Evolutionary conservation across 169 alveolate genomes (phyloP).

Genomic region (Blepharisma undulans): DNA sequence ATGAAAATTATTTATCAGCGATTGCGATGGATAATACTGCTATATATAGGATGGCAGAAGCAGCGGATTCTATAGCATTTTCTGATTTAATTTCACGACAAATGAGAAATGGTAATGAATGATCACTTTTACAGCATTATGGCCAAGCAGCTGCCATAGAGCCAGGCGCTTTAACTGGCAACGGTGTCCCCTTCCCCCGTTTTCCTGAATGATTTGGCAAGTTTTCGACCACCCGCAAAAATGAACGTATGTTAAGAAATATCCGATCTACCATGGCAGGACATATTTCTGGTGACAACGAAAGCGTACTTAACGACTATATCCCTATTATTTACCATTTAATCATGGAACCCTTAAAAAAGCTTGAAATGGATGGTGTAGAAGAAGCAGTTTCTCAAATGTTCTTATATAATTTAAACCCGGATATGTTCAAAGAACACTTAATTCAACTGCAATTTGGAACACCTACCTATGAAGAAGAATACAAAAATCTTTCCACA

Average conservation of each 20-base stretch:
- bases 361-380: not conserved
- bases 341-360: conserved; percentile 22
- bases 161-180: conserved; percentile 74
- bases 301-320: conserved; percentile 26
- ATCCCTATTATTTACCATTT: conserved; percentile 19
- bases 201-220: conserved; percentile 96
- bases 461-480: conserved; percentile 9
- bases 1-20: conserved; percentile 88
- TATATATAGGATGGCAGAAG: conserved; percentile 49
- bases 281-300: not conserved
- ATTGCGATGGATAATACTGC: conserved; percentile 62
- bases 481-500: not conserved
- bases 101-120: conserved; percentile 84
- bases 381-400: conserved; percentile 2
- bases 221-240: conserved; percentile 88
- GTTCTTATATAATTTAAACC: not conserved
- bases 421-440: conserved; percentile 26
- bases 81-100: conserved; percentile 83
- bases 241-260: conserved; percentile 86
- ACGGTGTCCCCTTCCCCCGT: conserved; percentile 66
- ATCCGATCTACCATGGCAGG: conserved; percentile 27
- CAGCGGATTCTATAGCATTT: conserved; percentile 64
- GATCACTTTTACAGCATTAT: conserved; percentile 87
- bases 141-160: conserved; percentile 84
- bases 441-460: conserved; percentile 30